A percentile compares a stretch with the other conserved stretches of the same genome.
Conservation (phyloP, 1,284 basidiomycete genomes). For the Sanghuangporus sanghuang region DNA sequence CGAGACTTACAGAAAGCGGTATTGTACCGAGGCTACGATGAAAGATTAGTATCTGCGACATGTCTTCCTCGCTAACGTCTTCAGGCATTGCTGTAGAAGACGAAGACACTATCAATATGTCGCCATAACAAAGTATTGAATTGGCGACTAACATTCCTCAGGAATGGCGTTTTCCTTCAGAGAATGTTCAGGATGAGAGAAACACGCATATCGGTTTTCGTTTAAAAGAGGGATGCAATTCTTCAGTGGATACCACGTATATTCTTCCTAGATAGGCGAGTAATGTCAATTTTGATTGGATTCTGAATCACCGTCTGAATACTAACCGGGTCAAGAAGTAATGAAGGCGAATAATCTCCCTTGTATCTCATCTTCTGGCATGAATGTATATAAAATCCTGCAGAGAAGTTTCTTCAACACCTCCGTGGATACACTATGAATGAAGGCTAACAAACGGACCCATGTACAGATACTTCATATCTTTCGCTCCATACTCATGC, state of each 20-base stretch:
- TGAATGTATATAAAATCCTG: constrained; percentile 88
- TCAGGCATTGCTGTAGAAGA: background rate
- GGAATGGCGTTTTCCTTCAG: constrained; percentile 22
- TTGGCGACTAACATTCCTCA: background rate
- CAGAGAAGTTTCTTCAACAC: background rate
- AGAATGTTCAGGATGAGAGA: constrained; percentile 58
- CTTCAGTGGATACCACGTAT: constrained; percentile 68
- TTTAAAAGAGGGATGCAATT: constrained; percentile 59
- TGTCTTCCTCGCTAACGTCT: constrained; percentile 7
- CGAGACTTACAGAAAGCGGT: background rate
- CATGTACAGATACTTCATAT: constrained; percentile 76
- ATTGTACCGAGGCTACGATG: background rate
- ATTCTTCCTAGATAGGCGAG: constrained; percentile 53
- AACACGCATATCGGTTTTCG: constrained; percentile 60
- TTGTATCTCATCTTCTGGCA: constrained; percentile 98
- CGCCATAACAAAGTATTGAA: background rate
- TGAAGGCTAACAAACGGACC: constrained; percentile 48
- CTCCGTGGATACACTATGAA: background rate
- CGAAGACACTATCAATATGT: background rate
- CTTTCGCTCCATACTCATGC: constrained; percentile 56
- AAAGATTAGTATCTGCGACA: background rate
- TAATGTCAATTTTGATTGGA: constrained; percentile 1
- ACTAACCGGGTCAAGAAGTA: constrained; percentile 81
- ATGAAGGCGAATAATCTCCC: constrained; percentile 86
- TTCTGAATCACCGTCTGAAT: background rate